Percentiles rank a stretch among this genome's conserved stretches.
phyloP scores from a whole-genome alignment of 495 filamentous ascomycete genomes.

The Penicillium canariense region DNA sequence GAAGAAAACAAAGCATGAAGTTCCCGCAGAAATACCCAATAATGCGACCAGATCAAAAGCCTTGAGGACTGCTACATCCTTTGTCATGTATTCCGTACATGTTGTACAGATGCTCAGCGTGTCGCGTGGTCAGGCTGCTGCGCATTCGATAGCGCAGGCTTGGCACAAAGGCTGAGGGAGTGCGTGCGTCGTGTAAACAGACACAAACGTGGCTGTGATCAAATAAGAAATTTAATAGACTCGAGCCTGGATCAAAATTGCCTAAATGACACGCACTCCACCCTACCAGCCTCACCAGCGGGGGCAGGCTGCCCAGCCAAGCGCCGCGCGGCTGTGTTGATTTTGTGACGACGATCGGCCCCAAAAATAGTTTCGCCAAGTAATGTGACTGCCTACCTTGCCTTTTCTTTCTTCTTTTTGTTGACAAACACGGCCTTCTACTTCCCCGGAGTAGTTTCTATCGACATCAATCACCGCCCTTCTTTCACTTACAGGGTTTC shows the following conservation, averaged over 20 bases:
- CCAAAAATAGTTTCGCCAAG: conserved; percentile 28
- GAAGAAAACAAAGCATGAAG: too few relatives aligned
- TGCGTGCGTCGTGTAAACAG: not conserved
- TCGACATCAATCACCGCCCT: not conserved
- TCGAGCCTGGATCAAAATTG: not conserved
- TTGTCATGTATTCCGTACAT: too few relatives aligned
- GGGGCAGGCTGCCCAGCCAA: conserved; percentile 4
- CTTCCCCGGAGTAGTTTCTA: not conserved
- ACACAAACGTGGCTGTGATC: not conserved
- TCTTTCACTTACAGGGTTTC: not conserved
- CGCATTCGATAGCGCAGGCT: not conserved
- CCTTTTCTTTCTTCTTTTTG: conserved; percentile 12
- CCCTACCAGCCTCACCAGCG: too few relatives aligned
- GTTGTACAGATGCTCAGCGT: not conserved
- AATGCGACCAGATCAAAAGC: not conserved
- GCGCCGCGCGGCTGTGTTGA: conserved; percentile 31
- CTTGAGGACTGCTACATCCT: not conserved
- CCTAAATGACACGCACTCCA: not conserved
- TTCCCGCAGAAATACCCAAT: too few relatives aligned
- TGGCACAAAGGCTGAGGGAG: conserved; percentile 7
- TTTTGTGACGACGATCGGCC: conserved; percentile 9
- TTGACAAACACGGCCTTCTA: not conserved
- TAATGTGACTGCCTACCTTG: conserved; percentile 26
- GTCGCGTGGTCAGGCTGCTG: not conserved
- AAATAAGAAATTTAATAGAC: not conserved